Evolutionary conservation across 192 early-diverging fungal genomes (phyloP).

Genomic region (Linnemannia exigua): DNA sequence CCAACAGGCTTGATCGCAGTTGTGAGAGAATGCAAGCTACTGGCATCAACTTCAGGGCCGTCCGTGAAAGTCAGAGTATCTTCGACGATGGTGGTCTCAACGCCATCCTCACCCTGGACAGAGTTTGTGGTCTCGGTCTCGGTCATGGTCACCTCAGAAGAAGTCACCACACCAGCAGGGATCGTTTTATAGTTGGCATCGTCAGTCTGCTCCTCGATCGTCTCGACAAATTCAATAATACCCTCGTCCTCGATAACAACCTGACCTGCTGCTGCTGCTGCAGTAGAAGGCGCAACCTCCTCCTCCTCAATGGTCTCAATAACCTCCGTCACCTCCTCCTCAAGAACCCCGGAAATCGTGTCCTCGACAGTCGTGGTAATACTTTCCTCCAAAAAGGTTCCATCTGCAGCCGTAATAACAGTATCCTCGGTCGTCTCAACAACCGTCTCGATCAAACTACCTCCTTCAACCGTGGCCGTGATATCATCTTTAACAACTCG

Average conservation of each 20-base stretch:
- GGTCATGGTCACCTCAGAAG: not conserved
- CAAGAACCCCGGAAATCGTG: conserved; percentile 14
- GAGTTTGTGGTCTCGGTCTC: conserved; percentile 13
- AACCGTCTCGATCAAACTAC: conserved; percentile 24
- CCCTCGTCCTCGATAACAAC: not conserved
- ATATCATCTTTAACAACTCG: conserved; percentile 19
- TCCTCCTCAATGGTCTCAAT: conserved; percentile 32
- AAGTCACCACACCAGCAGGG: not conserved
- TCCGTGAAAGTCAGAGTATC: conserved; percentile 33
- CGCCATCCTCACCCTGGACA: conserved; percentile 26
- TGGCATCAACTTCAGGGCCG: conserved; percentile 29
- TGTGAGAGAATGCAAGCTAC: conserved; percentile 30
- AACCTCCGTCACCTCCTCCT: conserved; percentile 23
- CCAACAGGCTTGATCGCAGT: conserved; percentile 33
- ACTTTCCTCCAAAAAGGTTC: conserved; percentile 31
- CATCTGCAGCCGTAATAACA: conserved; percentile 19
- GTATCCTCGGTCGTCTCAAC: conserved; percentile 33
- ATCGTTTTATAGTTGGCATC: not conserved
- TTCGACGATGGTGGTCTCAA: conserved; percentile 20
- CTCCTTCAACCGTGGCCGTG: not conserved
- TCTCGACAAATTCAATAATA: not conserved
- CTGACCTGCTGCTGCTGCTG: not conserved
- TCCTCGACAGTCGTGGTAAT: conserved; percentile 26
- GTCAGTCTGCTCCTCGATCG: not conserved
- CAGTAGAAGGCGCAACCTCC: not conserved